A percentile compares a stretch with the other conserved stretches of the same genome.
Conservation (phyloP, 1,284 basidiomycete species). For the Thecaphora frezii region DNA sequence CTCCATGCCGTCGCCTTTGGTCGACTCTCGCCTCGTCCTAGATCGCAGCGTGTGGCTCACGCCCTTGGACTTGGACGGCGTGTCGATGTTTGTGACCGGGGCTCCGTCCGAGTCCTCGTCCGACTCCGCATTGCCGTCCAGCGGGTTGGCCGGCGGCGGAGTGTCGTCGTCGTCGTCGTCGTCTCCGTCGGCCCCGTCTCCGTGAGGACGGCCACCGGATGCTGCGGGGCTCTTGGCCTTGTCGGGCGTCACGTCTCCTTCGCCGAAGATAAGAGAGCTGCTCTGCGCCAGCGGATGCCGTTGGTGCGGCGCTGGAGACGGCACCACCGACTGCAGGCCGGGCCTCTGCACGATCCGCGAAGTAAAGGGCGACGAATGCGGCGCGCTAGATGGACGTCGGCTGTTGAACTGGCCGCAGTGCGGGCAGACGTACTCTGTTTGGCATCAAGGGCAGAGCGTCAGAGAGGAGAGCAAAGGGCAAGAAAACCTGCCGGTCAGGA, state of each 20-base stretch:
- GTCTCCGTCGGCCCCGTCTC: conserved; percentile 16
- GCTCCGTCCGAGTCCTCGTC: not conserved
- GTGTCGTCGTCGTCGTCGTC: conserved; percentile 15
- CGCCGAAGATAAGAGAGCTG: not conserved
- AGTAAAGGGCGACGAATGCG: conserved; percentile 53
- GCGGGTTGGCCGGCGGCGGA: conserved; percentile 14
- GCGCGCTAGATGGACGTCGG: conserved; percentile 46
- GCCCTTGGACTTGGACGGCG: conserved; percentile 4
- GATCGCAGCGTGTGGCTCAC: conserved; percentile 15
- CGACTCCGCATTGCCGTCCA: conserved; percentile 8
- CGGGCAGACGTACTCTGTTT: conserved; percentile 72
- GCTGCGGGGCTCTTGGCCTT: conserved; percentile 10
- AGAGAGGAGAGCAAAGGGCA: not conserved
- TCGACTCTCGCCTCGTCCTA: conserved; percentile 10
- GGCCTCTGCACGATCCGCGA: not conserved
- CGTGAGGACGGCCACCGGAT: conserved; percentile 17
- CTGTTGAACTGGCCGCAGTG: conserved; percentile 75
- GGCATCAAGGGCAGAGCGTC: conserved; percentile 3
- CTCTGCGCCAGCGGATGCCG: not conserved
- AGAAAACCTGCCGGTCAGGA: not conserved
- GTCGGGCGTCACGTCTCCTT: conserved; percentile 14
- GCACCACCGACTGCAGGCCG: no score
- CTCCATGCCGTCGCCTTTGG: conserved; percentile 16
- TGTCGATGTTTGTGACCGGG: conserved; percentile 6
- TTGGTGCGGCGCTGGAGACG: not conserved